A percentile compares a stretch with the other conserved stretches of the same genome.
Conservation (phyloP, 176 grass and related monocot species). For the Raddia guianensis region DNA sequence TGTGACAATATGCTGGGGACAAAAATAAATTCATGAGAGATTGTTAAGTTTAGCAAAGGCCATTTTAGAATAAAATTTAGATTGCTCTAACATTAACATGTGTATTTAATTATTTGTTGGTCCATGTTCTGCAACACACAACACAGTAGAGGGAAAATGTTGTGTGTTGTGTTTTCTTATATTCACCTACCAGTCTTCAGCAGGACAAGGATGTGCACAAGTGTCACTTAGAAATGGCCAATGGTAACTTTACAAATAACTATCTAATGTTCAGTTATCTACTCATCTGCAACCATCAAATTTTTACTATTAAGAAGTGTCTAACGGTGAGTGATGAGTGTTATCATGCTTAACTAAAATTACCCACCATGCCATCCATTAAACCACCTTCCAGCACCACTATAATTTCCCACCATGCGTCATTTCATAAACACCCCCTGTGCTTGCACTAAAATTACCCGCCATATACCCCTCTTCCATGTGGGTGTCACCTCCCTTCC, state of each 20-base stretch:
- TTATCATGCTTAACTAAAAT: too few species aligned
- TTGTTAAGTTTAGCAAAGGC: background rate
- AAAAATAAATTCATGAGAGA: conserved; percentile 7
- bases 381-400: too few species aligned
- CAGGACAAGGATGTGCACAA: background rate
- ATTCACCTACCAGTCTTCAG: background rate
- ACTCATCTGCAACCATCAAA: conserved; percentile 10
- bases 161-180: background rate
- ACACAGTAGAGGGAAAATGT: background rate
- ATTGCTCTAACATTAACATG: conserved; percentile 6
- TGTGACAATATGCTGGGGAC: conserved; percentile 4
- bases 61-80: conserved; percentile 1
- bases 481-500: too few species aligned
- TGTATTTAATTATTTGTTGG: conserved; percentile 21
- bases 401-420: too few species aligned
- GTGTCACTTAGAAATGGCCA: background rate
- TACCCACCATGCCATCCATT: too few species aligned
- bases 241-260: background rate
- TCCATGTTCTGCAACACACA: conserved; percentile 15
- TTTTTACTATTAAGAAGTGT: too few species aligned
- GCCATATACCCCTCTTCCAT: too few species aligned
- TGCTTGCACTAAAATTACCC: too few species aligned
- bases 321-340: too few species aligned
- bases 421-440: too few species aligned
- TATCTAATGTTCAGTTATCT: background rate